phyloP scores from a whole-genome alignment of 1,139 yeast genomes.

The Yamadazyma buinensis region DNA sequence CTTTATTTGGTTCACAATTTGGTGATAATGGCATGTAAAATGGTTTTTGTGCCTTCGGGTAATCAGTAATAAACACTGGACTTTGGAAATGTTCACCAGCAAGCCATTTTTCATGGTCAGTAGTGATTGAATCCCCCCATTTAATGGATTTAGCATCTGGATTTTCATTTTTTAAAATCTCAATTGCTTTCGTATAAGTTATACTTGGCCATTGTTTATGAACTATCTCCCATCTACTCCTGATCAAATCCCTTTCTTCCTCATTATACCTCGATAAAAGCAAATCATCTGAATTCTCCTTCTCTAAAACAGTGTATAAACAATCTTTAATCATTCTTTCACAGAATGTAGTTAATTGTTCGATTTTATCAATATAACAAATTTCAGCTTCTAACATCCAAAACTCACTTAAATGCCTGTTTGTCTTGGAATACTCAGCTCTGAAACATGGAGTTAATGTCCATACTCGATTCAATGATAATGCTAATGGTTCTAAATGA shows the following conservation, averaged over 20 bases:
- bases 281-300: constrained; percentile 42
- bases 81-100: constrained; percentile 64
- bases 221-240: constrained; percentile 31
- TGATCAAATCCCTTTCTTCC: constrained; percentile 25
- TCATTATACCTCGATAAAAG: constrained; percentile 33
- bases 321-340: constrained; percentile 66
- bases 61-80: constrained; percentile 89
- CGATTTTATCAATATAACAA: constrained; percentile 56
- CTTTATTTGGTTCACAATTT: constrained; percentile 24
- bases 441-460: constrained; percentile 88
- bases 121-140: constrained; percentile 74
- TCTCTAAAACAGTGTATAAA: constrained; percentile 29
- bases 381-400: constrained; percentile 98
- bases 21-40: constrained; percentile 75
- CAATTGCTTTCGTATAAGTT: constrained; percentile 73
- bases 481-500: constrained; percentile 79
- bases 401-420: constrained; percentile 87
- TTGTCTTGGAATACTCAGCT: constrained; percentile 90
- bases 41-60: constrained; percentile 77
- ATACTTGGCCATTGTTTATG: constrained; percentile 61
- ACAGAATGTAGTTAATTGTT: constrained; percentile 60
- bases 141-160: constrained; percentile 15
- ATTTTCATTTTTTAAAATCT: constrained; percentile 28
- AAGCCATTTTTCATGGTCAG: constrained; percentile 90
- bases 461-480: constrained; percentile 82